Evolutionary conservation across 2,329 filamentous ascomycete species (phyloP), one percentile per base, ranked within the genome.

Genomic region (Talaromyces sp.): DNA sequence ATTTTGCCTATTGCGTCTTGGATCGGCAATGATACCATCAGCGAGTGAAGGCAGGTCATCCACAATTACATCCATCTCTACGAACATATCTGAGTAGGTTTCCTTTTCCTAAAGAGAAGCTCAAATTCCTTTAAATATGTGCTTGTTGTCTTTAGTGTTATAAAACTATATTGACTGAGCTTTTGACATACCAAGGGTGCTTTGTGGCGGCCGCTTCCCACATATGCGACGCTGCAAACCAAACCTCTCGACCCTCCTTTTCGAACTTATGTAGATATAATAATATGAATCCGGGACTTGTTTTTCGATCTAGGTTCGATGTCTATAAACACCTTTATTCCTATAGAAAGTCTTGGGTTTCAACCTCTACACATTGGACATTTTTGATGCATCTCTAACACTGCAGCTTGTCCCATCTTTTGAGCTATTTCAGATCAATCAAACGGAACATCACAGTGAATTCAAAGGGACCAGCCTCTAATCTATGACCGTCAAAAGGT

Each of bases 191-290:
- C 27, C 27, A 5, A 31, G 27, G 5, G 27, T 76, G 77, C 59
- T 77, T 78, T 16, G 85, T 84, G 2, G 83, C 82, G n/a, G 79
- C 78, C 1, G 84, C 84, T 75, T 87, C 85, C 85, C 85, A 87
- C 78, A 84, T 83, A 73, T 87, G 85, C 24, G 84, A 85, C 0
- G 85, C 85, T 0, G 83, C 84, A 71, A 86, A 87, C 84, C 84
- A 87, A 54, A 78, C 79, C 66, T 73, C 67, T 31, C 27, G 27
- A 47, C 81, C 74, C 0, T 75, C 73, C 0, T 69, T 68, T 0
- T 69, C 77, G 63, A 85, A 79, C 58, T 71, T 72, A 19, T 77
- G 76, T 39, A 82, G 72, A 83, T 70, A 0, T 78, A 75, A 66
- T 72, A 69, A 68, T 87, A 87, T 0, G 82, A 80, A 24, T 70